Conservation (phyloP, 495 filamentous ascomycete genomes). For the Ascobolus immersus region DNA sequence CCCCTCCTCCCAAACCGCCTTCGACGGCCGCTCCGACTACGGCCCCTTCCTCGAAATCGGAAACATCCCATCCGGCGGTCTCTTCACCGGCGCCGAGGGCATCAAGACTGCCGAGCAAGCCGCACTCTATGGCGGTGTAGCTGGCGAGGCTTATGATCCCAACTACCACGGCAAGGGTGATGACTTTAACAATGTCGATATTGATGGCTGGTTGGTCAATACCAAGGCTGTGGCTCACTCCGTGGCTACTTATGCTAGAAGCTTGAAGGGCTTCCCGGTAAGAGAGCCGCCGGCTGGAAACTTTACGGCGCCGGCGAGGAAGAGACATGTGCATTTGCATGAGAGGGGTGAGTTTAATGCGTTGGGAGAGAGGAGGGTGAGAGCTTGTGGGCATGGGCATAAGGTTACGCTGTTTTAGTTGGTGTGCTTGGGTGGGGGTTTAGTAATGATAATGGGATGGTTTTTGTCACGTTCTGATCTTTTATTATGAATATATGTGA, state of each 20-base stretch:
- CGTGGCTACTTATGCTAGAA: slow-evolving; percentile 34
- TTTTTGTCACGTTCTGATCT: too few species aligned
- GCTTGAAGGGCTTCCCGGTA: slow-evolving; percentile 20
- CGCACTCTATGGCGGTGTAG: slow-evolving; percentile 31
- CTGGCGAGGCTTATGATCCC: slow-evolving; percentile 29
- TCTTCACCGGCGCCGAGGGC: slow-evolving; percentile 44
- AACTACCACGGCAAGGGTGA: slow-evolving; percentile 35
- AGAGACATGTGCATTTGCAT: too few species aligned
- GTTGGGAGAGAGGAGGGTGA: too few species aligned
- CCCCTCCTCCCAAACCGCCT: slow-evolving; percentile 25
- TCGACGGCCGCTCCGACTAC: slow-evolving; percentile 44
- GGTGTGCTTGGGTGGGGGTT: too few species aligned
- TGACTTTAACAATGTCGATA: slow-evolving; percentile 29
- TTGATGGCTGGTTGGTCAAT: slow-evolving; percentile 31
- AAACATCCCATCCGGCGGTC: slow-evolving; percentile 36
- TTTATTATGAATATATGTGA: too few species aligned
- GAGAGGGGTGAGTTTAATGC: too few species aligned
- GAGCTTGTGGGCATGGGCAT: too few species aligned
- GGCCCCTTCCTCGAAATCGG: slow-evolving; percentile 38
- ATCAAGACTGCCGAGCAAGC: slow-evolving; percentile 36
- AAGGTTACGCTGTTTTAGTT: too few species aligned
- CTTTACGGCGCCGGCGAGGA: too few species aligned
- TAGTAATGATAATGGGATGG: too few species aligned
- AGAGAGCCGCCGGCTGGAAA: too few species aligned
- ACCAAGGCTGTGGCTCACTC: slow-evolving; percentile 33